Base-by-base conservation (phyloP, 176 grass and related monocot species). In the Metroxylon sagu region DNA sequence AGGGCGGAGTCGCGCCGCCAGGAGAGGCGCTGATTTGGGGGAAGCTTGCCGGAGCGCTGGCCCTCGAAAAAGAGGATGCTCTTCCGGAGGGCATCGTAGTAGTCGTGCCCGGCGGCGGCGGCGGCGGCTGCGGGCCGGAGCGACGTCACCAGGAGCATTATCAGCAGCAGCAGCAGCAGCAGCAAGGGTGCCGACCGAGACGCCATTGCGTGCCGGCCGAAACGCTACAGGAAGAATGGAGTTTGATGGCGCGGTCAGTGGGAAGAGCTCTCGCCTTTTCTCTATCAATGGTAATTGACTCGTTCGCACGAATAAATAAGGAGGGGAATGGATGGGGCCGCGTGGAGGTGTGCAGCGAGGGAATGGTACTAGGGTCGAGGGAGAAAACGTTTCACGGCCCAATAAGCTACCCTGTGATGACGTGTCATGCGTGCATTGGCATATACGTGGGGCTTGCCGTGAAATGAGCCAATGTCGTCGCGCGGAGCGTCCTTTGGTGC, bases 31-130 rank as follows among this genome's bases (percentile, higher is more conserved):
- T 89, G 90, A 59, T 63, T 68, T 0, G 86, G 16, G 0, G 91
- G 91, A 0, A 95, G 77, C 4, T 74, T 77, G 5, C 86, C 91
- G 3, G 91, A 95, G 5, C 86, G 71, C 74, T 95, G 91, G 19
- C 91, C 91, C 64, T 95, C 86, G 52, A 90, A 95, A 63, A 95
- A 95, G 19, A 95, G 71, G 48, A 95, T 86, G 79, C 79, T 81
- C 82, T 95, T 95, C 82, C 29, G 76, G 27, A 95, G 83, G 6
- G 85, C 90, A 50, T 89, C 85, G 52, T 26, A 51, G 62, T 95
- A 89, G 74, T 86, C 83, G 62, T 95, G 89, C 14, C 43, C 39
- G 53, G n/a, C 8, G 35, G 35, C 35, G 1, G 35, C 71, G 14
- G 71, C 60, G 0, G 54, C n/a, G n/a, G n/a, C n/a, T n/a, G n/a